Base-by-base conservation (phyloP, 2,329 filamentous ascomycete genomes). In the Xylaria digitata region DNA sequence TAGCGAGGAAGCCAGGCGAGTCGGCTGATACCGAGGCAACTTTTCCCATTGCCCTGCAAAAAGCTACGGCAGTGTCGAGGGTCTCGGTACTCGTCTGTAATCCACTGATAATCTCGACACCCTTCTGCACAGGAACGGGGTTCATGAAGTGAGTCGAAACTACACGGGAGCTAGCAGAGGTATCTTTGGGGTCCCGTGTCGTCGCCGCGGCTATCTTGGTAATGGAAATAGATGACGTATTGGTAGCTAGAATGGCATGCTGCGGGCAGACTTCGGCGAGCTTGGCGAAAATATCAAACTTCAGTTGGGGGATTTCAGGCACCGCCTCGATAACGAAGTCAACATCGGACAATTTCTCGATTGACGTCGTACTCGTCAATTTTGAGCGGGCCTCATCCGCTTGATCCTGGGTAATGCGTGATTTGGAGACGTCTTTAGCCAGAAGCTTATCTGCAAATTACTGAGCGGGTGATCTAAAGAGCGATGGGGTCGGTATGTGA, bases 111-210 rank as follows among this genome's bases (percentile, higher is more conserved):
- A 99, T 97, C 82, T 99, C 96, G 5, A 99, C 96, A 59, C 96
- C 96, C 81, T 97, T 97, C 78, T 98, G 96, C 37, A 99, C 83
- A 1, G 96, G 96, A 0, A 99, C 96, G 0, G 96, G 96, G 84
- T 99, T 99, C 96, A 99, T 99, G 82, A 99, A 99, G 80, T 99
- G 96, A 17, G 96, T 98, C 58, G 93, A 93, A 62, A 99, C 89
- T 9, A 99, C 96, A 54, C 96, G 91, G 6, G 93, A 95, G 49
- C 93, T 91, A 46, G 90, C 92, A 49, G 90, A 90, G 26, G 92
- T 89, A 75, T 97, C 92, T 19, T 83, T 95, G 0, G 93, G 91
- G 76, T 97, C 89, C 63, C 85, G 84, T 30, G 89, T 91, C 0
- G 95, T 95, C 9, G 94, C 89, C 3, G 96, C 94, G 21, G 96